Evolutionary conservation across 1,284 basidiomycete genomes (phyloP).

Genomic region (Boletus hoseneyae): DNA sequence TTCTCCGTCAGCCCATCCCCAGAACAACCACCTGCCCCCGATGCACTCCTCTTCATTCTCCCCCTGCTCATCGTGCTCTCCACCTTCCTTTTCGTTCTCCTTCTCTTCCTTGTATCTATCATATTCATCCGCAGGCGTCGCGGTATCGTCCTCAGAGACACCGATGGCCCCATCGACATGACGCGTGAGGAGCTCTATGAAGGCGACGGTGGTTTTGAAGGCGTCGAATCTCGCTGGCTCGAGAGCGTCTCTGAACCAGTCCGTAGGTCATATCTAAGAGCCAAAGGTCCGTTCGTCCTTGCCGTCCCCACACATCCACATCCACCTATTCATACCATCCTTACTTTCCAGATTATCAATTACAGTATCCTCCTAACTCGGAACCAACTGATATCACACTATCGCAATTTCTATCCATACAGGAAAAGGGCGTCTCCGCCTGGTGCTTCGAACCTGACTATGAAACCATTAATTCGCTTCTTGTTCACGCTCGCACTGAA

Average conservation of each 20-base stretch:
- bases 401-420: conserved; percentile 95
- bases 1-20: conserved; percentile 4
- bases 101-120: conserved; percentile 86
- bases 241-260: conserved; percentile 73
- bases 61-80: conserved; percentile 91
- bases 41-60: conserved; percentile 78
- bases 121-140: conserved; percentile 78
- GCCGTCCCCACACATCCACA: conserved; percentile 1
- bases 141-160: conserved; percentile 81
- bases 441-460: conserved; percentile 98
- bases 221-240: conserved; percentile 90
- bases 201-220: conserved; percentile 88
- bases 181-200: conserved; percentile 86
- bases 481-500: conserved; percentile 92
- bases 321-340: conserved; percentile 6
- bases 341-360: conserved; percentile 73
- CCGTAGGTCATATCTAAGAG: conserved; percentile 74
- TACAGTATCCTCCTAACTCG: conserved; percentile 90
- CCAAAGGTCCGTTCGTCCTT: conserved; percentile 67
- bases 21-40: conserved; percentile 37
- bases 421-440: conserved; percentile 96
- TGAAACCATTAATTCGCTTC: conserved; percentile 84
- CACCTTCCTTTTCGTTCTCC: conserved; percentile 88
- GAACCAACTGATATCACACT: conserved; percentile 93
- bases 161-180: conserved; percentile 92